These are phyloP conservation scores for Colletotrichum sp. DNA, from an alignment of 2,329 filamentous ascomycete genomes.

Conservation along the genomic window DNA sequence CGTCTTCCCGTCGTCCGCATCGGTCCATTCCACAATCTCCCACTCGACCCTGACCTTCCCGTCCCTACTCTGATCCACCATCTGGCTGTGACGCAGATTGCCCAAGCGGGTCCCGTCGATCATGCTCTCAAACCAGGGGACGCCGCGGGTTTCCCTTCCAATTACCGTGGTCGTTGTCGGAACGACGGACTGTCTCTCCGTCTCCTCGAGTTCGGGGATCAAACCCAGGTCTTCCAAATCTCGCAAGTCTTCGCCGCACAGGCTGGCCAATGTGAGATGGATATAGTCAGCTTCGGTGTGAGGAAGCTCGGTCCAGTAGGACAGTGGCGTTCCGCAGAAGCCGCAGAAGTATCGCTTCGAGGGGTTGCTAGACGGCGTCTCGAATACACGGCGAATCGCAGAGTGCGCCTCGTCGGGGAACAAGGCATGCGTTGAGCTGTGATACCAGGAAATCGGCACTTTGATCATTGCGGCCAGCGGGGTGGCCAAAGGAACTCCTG, in stretches of 20 bases:
- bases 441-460: conserved; percentile 82
- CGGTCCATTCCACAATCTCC: conserved; percentile 80
- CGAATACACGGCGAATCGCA: conserved; percentile 72
- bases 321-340: conserved; percentile 86
- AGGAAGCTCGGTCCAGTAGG: conserved; percentile 81
- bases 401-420: conserved; percentile 78
- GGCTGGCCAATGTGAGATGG: conserved; percentile 79
- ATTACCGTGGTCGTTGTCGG: conserved; percentile 36
- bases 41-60: conserved; percentile 75
- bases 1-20: conserved; percentile 44
- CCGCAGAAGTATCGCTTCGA: conserved; percentile 85
- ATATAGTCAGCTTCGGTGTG: conserved; percentile 77
- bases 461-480: conserved; percentile 83
- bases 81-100: conserved; percentile 66
- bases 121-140: conserved; percentile 88
- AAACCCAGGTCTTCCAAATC: conserved; percentile 77
- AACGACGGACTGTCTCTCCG: conserved; percentile 27
- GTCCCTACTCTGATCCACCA: conserved; percentile 60
- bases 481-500: conserved; percentile 70
- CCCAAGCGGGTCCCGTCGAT: conserved; percentile 78
- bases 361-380: conserved; percentile 60
- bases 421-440: conserved; percentile 75
- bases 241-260: conserved; percentile 73
- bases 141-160: conserved; percentile 69
- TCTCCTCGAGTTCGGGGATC: conserved; percentile 55